A percentile compares a stretch with the other conserved stretches of the same genome.
Evolutionary conservation across 768 basidiomycete species (phyloP).

Genomic region (Podaxis mareebaensis): DNA sequence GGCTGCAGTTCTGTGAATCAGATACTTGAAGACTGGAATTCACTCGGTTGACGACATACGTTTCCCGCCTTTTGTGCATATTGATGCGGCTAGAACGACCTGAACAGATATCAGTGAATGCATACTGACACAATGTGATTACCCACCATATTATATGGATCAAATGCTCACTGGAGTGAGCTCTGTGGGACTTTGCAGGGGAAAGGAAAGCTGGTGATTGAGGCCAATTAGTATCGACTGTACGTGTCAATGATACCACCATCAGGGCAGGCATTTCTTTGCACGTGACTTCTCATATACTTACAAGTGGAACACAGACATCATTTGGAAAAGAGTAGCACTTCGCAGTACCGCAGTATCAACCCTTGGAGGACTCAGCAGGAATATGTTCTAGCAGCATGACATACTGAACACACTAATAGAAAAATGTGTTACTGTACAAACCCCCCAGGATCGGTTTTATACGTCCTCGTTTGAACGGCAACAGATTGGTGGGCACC

Average conservation of each 20-base stretch:
- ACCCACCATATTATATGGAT: conserved; percentile 3
- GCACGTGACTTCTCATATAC: neutral
- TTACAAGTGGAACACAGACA: too few relatives aligned
- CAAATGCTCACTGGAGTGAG: neutral
- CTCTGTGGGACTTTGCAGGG: neutral
- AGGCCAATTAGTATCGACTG: conserved; percentile 8
- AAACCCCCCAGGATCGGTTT: too few relatives aligned
- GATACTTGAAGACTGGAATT: conserved; percentile 1
- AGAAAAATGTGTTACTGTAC: too few relatives aligned
- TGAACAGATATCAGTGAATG: conserved; percentile 26
- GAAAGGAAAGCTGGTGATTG: conserved; percentile 1
- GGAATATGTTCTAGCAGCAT: too few relatives aligned
- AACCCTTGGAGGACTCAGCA: too few relatives aligned
- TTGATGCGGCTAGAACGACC: conserved; percentile 93
- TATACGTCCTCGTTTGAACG: too few relatives aligned
- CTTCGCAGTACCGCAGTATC: too few relatives aligned
- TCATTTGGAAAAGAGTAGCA: too few relatives aligned
- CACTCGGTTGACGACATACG: conserved; percentile 45
- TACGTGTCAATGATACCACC: conserved; percentile 14
- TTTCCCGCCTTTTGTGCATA: conserved; percentile 94
- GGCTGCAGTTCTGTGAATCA: conserved; percentile 47
- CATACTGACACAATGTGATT: neutral
- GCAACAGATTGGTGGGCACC: too few relatives aligned
- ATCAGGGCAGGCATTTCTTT: conserved; percentile 15
- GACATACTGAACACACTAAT: too few relatives aligned